These are phyloP conservation scores for Termitomyces sp. DNA, from an alignment of 768 basidiomycete species.

Conservation along the genomic window DNA sequence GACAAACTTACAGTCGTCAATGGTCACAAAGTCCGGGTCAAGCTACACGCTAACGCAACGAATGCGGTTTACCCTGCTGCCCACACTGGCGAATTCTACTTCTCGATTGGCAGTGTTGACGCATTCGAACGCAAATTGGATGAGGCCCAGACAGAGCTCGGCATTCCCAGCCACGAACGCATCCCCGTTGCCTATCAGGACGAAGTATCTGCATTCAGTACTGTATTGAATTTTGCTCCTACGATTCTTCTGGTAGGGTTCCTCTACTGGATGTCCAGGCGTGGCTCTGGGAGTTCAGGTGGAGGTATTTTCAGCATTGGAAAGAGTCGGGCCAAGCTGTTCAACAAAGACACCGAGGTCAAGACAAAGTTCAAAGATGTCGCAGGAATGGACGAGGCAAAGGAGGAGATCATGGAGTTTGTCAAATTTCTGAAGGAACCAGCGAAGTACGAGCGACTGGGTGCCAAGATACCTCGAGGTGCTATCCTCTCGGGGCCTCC, in stretches of 20 bases:
- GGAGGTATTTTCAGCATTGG: conserved; percentile 97
- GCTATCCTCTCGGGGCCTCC: conserved; percentile 95
- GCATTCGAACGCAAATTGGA: conserved; percentile 94
- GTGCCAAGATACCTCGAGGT: conserved; percentile 95
- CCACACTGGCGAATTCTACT: conserved; percentile 69
- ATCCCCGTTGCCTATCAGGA: conserved; percentile 97
- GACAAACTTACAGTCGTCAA: conserved; percentile 93
- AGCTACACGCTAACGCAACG: conserved; percentile 86
- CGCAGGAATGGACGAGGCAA: conserved; percentile 99
- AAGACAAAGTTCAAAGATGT: conserved; percentile 94
- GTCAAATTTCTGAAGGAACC: conserved; percentile 99
- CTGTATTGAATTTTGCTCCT: conserved; percentile 89
- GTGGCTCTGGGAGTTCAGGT: conserved; percentile 56
- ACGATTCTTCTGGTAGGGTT: conserved; percentile 88
- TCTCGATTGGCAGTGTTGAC: conserved; percentile 97
- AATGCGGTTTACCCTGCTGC: conserved; percentile 68
- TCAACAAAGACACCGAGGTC: conserved; percentile 96
- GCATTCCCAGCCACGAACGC: conserved; percentile 86
- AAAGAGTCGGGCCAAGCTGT: conserved; percentile 90
- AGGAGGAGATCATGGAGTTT: conserved; percentile 99
- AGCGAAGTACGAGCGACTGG: conserved; percentile 87
- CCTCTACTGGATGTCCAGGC: conserved; percentile 82
- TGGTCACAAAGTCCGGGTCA: conserved; percentile 83
- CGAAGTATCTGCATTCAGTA: conserved; percentile 79
- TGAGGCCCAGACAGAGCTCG: conserved; percentile 87